phyloP scores from a whole-genome alignment of 2,329 filamentous ascomycete genomes.

The Trichocomaceae sp. region DNA sequence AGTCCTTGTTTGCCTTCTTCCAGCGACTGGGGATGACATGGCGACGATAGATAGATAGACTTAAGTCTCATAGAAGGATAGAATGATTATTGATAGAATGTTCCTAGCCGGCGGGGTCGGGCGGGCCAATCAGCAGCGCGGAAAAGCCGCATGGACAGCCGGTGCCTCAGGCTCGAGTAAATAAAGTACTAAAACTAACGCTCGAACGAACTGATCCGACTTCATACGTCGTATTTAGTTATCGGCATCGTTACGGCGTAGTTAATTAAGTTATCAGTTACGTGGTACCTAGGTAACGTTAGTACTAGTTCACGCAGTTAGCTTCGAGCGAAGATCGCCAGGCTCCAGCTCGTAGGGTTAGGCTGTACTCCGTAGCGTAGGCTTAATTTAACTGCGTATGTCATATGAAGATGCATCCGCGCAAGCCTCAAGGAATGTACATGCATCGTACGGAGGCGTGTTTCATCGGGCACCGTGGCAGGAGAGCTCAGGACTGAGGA shows the following conservation, averaged over 20 bases:
- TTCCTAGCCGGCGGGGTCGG: neutral
- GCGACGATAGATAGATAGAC: too few relatives aligned
- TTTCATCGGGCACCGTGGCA: neutral
- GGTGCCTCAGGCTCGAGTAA: neutral
- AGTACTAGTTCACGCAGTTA: too few relatives aligned
- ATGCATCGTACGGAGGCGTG: neutral
- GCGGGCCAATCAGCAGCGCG: slow-evolving; percentile 2
- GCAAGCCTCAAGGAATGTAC: too few relatives aligned
- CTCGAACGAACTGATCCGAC: too few relatives aligned
- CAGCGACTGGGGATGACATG: slow-evolving; percentile 39
- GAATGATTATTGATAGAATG: too few relatives aligned
- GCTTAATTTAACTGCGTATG: neutral
- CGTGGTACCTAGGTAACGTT: too few relatives aligned
- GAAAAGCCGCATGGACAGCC: slow-evolving; percentile 3
- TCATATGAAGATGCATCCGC: too few relatives aligned
- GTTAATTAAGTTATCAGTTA: too few relatives aligned
- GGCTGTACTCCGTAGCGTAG: neutral
- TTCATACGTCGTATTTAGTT: too few relatives aligned
- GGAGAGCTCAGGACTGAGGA: neutral
- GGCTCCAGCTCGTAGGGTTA: too few relatives aligned
- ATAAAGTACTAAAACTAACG: neutral
- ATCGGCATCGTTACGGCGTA: too few relatives aligned
- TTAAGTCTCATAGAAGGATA: neutral
- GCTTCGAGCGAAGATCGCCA: neutral
- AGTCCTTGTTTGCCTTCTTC: slow-evolving; percentile 38